Base-by-base conservation (phyloP, 805 yeast genomes). In the Phaffomyces antillensis region DNA sequence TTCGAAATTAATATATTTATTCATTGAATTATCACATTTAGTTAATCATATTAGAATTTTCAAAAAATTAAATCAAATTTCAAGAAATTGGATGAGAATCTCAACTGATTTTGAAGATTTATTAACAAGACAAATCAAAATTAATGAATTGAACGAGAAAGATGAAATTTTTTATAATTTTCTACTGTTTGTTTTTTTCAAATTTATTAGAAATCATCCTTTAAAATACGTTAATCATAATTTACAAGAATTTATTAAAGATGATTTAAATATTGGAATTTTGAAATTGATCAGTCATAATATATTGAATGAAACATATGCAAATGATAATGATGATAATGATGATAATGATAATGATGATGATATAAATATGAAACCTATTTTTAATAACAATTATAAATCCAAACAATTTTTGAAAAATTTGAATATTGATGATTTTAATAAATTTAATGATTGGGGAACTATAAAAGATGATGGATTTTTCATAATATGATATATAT, bases 61-160 rank as follows among this genome's bases (percentile, higher is more conserved):
- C 50, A 47, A 51, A 41, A 52, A 49, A 9, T 52, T 58, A 26
- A 54, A 61, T n/a, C 62, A 63, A 40, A 61, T 59, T 30, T 75
- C 77, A 2, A 58, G 77, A 37, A 74, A 73, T 50, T 74, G 70
- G 53, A 76, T 77, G 17, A 59, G 62, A 39, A 63, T 73, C 3
- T 71, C 76, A 48, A 70, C 74, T 7, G 77, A 72, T 28, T 61
- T 64, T 17, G 75, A 72, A 46, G 77, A 73, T 47, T 52, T 60
- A 16, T 49, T 74, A 16, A 37, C 65, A 6, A 60, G 54, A 33
- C 54, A 31, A 63, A 41, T 28, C 41, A 12, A 41, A 33, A n/a
- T 31, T n/a, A 10, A 36, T 47, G 10, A 16, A 25, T 25, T 33
- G 5, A 36, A 35, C 18, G 15, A 20, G 7, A 30, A 20, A n/a